Base-by-base conservation (phyloP, 179 eudicot genomes). In the Kewa caespitosa region DNA sequence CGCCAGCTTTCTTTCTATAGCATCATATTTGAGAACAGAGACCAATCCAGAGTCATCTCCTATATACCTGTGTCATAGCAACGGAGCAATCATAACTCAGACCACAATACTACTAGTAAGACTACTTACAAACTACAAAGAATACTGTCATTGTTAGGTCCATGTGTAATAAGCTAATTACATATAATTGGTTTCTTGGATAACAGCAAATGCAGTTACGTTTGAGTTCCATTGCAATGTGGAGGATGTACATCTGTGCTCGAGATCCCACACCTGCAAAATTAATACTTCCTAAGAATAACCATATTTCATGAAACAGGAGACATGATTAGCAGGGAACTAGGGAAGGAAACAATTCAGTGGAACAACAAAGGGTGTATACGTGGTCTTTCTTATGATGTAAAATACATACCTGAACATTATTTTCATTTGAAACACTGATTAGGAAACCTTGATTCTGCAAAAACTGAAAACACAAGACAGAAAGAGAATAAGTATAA, bases 251-350 rank as follows among this genome's bases (percentile, higher is more conserved):
- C 82, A 76, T 85, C 98, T 90, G 72, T 73, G 83, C 79, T 89
- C 93, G 22, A 96, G 96, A 85, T 96, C 94, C 99, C 99, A 93
- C 39, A 96, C 92, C 99, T 96, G 89, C 71, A 71, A 67, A 70
- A 67, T 73, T 14, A 59, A 25, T 38, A 66, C 63, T 37, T 61
- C 32, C 38, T 59, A 48, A 46, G 68, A 76, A 59, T 69, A 38
- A 66, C 57, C 28, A 52, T 70, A 34, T 36, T 31, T 28, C 10
- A 33, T 67, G 55, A 37, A 39, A 39, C 8, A 42, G n/a, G 41
- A 60, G 11, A 23, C 60, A 3, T 43, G 27, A 60, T 43, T 52
- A 57, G 36, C 20, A 30, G 64, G 28, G 33, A 70, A 31, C 50
- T 74, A 41, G 61, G 32, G 25, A 27, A 69, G 32, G 34, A 31